Percentiles rank a stretch among this genome's conserved stretches.
phyloP scores from a whole-genome alignment of 2,329 filamentous ascomycete species.

The Ophiostoma pallidulum region DNA sequence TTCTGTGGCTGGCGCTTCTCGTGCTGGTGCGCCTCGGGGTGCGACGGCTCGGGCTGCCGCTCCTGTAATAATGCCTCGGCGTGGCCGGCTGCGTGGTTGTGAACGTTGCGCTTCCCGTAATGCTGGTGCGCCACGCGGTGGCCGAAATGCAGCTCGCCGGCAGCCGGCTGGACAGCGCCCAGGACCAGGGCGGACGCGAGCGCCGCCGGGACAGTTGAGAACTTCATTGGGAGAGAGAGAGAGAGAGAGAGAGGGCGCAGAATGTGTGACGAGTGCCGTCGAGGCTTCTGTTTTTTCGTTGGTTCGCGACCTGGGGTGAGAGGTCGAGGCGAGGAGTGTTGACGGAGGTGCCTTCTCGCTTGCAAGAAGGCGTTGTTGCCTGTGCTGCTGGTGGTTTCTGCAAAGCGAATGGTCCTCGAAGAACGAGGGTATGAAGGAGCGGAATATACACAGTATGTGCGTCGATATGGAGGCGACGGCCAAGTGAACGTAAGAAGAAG shows the following conservation, averaged over 20 bases:
- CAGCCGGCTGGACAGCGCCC: slow-evolving; percentile 32
- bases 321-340: no score
- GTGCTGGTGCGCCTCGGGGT: slow-evolving; percentile 14
- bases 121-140: slow-evolving; percentile 28
- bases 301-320: no score
- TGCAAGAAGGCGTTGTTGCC: no score
- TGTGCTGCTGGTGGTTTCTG: no score
- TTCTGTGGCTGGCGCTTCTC: slow-evolving; percentile 17
- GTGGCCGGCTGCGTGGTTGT: slow-evolving; percentile 21
- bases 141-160: slow-evolving; percentile 26
- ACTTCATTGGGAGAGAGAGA: slow-evolving; percentile 37
- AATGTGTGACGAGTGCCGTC: not conserved
- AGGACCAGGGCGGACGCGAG: slow-evolving; percentile 41
- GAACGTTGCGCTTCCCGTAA: slow-evolving; percentile 25
- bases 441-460: no score
- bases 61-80: slow-evolving; percentile 4
- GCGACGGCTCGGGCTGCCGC: slow-evolving; percentile 9
- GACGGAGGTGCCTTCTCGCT: no score
- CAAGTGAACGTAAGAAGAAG: not conserved
- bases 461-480: no score
- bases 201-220: slow-evolving; percentile 39
- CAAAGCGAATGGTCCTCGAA: no score
- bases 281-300: not conserved
- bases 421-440: no score
- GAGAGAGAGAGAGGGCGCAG: not conserved